Evolutionary conservation across 2,329 filamentous ascomycete genomes (phyloP).

Genomic region (Talaromyces sp.): DNA sequence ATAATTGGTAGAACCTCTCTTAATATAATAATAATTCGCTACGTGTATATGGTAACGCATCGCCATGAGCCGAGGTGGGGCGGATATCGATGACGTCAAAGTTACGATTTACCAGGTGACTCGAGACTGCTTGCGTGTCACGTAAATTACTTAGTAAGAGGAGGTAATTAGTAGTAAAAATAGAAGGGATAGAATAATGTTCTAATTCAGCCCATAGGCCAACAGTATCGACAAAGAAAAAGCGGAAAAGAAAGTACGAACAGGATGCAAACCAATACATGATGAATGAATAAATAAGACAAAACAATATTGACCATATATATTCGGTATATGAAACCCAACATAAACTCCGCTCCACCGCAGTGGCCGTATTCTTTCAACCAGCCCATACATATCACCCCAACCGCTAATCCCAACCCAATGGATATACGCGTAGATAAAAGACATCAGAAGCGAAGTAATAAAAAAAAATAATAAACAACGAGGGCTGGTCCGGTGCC

Average conservation of each 20-base stretch:
- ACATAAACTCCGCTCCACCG: constrained; percentile 30
- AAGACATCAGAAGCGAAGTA: constrained; percentile 14
- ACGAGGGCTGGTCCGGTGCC: constrained; percentile 4
- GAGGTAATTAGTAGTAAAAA: no score
- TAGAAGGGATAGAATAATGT: background rate
- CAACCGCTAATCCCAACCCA: constrained; percentile 21
- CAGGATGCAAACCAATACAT: background rate
- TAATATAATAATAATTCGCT: background rate
- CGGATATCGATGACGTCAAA: constrained; percentile 8
- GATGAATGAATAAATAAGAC: background rate
- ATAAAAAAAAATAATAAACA: constrained; percentile 12
- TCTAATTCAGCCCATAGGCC: background rate
- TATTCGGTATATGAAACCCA: constrained; percentile 26
- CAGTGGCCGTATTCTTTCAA: constrained; percentile 10
- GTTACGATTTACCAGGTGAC: background rate
- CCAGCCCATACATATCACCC: constrained; percentile 24
- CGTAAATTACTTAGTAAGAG: background rate
- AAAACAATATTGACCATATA: constrained; percentile 14
- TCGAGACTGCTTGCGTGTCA: background rate
- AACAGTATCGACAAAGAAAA: background rate
- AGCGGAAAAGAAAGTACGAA: background rate
- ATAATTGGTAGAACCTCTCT: background rate
- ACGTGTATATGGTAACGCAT: background rate
- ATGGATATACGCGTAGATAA: constrained; percentile 16
- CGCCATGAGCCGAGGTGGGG: background rate